Base-by-base conservation (phyloP, 2,329 filamentous ascomycete genomes). In the Mariannaea sp. region DNA sequence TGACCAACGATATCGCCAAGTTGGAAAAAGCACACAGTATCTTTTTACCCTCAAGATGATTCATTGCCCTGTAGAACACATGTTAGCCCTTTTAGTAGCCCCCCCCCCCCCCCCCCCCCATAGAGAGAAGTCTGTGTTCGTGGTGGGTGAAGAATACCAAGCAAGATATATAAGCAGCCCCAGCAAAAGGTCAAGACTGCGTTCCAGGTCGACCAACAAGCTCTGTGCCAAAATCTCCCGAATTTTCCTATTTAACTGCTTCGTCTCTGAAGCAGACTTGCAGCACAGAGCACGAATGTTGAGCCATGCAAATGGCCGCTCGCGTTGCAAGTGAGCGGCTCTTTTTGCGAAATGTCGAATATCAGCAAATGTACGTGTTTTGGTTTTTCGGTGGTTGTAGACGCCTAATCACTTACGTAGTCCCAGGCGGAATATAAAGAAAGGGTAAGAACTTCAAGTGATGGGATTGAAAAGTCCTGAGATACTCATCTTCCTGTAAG, bases 271-370 rank as follows among this genome's bases (percentile, higher is more conserved):
- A 7, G 32, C 41, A 0, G 53, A 59, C n/a, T 58, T 65, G 10
- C 64, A 63, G 3, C 59, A 54, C 1, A 71, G 59, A 0, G 66
- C 64, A 56, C 68, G 70, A 12, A 75, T 69, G 39, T 67, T 71
- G 7, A 71, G 50, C 71, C 71, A 75, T 2, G 74, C 55, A 22
- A 73, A 71, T 2, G 72, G 72, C 36, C 65, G 60, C 7, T 71
- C 61, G 4, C 53, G 47, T 17, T 66, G 65, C 6, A 75, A 47
- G 36, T 65, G 50, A n/a, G 48, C 41, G n/a, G n/a, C n/a, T n/a
- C n/a, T n/a, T n/a, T n/a, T n/a, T n/a, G n/a, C 16, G 57, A 47
- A 13, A 56, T 63, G 20, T 39, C 32, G 20, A 3, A 14, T 16
- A 22, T 24, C 20, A 9, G 13, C 5, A 12, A 6, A 40, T 24